A percentile compares a stretch with the other conserved stretches of the same genome.
These are phyloP conservation scores for Casaregolazyma suthepensis DNA, from an alignment of 1,139 yeast species.

Conservation along the genomic window DNA sequence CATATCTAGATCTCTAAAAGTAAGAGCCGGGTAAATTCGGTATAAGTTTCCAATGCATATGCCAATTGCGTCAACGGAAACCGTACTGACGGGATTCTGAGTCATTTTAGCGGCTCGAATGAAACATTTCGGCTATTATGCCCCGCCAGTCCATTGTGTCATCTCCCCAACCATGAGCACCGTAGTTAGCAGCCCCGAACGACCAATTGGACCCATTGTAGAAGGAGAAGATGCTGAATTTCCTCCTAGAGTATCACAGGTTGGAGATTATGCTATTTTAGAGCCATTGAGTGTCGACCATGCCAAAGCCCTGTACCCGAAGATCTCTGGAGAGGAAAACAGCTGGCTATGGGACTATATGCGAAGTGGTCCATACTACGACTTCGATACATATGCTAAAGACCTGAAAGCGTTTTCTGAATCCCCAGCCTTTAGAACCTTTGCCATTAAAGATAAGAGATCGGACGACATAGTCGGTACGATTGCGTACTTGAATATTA, in stretches of 20 bases:
- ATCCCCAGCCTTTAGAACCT: conserved; percentile 18
- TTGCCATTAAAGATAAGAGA: conserved; percentile 23
- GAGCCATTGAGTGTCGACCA: conserved; percentile 16
- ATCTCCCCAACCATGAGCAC: background rate
- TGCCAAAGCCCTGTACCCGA: conserved; percentile 16
- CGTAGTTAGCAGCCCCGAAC: background rate
- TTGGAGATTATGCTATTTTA: conserved; percentile 11
- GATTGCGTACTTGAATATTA: conserved; percentile 24
- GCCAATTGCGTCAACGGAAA: background rate
- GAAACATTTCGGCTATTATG: background rate
- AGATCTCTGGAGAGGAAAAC: conserved; percentile 10
- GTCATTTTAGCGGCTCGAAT: background rate
- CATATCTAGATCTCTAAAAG: no score
- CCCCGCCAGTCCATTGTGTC: background rate
- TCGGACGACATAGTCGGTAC: conserved; percentile 26
- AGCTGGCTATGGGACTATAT: conserved; percentile 21
- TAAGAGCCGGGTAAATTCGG: no score
- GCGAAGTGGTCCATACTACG: conserved; percentile 18
- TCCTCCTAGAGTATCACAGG: conserved; percentile 6
- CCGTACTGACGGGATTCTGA: background rate
- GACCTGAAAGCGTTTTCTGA: conserved; percentile 6
- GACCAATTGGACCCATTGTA: background rate
- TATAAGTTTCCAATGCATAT: background rate
- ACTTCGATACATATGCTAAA: conserved; percentile 10
- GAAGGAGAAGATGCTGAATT: conserved; percentile 2